A percentile compares a stretch with the other conserved stretches of the same genome.
Evolutionary conservation across 805 yeast genomes (phyloP).

Genomic region (Pichia heedii): DNA sequence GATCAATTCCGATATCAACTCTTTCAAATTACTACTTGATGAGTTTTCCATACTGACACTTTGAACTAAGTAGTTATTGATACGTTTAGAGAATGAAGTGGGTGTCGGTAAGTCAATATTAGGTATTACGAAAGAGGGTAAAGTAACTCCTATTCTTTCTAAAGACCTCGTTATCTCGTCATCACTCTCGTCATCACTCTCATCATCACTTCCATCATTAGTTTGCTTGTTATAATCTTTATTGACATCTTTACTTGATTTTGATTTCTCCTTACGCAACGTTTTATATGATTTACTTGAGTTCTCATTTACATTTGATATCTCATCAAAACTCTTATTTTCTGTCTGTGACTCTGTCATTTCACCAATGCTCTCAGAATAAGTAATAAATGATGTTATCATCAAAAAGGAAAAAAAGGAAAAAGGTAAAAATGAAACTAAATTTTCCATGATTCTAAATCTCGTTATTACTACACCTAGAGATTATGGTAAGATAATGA

Average conservation of each 20-base stretch:
- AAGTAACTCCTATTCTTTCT: conserved; percentile 39
- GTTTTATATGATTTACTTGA: too few species aligned
- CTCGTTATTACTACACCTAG: too few species aligned
- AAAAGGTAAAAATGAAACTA: too few species aligned
- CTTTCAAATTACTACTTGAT: conserved; percentile 5
- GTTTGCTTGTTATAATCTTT: neutral
- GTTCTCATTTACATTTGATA: too few species aligned
- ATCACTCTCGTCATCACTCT: conserved; percentile 11
- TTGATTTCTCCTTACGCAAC: too few species aligned
- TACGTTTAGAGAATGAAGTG: conserved; percentile 1
- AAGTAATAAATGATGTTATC: too few species aligned
- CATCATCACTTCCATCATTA: neutral
- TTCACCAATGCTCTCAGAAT: too few species aligned
- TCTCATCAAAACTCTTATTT: too few species aligned
- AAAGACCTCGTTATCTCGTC: conserved; percentile 37
- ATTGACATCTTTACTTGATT: neutral
- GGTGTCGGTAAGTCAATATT: conserved; percentile 3
- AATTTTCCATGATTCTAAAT: too few species aligned
- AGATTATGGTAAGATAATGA: too few species aligned
- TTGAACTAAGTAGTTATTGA: conserved; percentile 6
- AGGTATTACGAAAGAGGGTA: conserved; percentile 8
- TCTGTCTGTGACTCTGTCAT: too few species aligned
- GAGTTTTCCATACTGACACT: conserved; percentile 7
- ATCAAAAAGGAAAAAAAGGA: too few species aligned
- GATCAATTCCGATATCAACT: conserved; percentile 5